phyloP scores from a whole-genome alignment of 1,284 basidiomycete species.

The Dichomitus squalens region DNA sequence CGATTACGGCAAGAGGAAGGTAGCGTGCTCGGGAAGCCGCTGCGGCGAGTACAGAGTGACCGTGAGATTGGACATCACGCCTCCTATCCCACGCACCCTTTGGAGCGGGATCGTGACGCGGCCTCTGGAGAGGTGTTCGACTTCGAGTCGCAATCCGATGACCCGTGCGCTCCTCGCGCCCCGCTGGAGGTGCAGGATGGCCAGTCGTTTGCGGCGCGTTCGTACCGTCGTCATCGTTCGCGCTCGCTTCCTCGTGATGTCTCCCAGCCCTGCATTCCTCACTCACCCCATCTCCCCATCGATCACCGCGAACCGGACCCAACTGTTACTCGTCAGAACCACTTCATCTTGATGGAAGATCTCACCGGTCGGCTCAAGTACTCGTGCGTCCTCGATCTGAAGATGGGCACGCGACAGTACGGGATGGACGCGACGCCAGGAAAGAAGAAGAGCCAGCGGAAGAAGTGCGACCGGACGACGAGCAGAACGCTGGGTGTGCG shows the following conservation, averaged over 20 bases:
- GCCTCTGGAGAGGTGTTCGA: slow-evolving; percentile 44
- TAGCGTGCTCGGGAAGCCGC: slow-evolving; percentile 35
- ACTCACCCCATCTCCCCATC: slow-evolving; percentile 20
- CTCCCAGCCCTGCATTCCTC: background rate
- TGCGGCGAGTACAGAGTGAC: slow-evolving; percentile 69
- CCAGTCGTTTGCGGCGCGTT: slow-evolving; percentile 28
- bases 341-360: slow-evolving; percentile 99
- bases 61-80: slow-evolving; percentile 22
- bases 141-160: slow-evolving; percentile 44
- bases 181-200: slow-evolving; percentile 12
- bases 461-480: slow-evolving; percentile 97
- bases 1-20: slow-evolving; percentile 33
- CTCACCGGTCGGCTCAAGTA: slow-evolving; percentile 92
- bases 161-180: background rate
- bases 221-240: slow-evolving; percentile 57
- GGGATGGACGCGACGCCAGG: slow-evolving; percentile 91
- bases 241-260: slow-evolving; percentile 41
- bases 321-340: slow-evolving; percentile 82
- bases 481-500: slow-evolving; percentile 89
- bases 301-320: slow-evolving; percentile 32
- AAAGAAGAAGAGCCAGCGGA: slow-evolving; percentile 97
- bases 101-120: slow-evolving; percentile 18
- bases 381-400: slow-evolving; percentile 96
- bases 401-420: slow-evolving; percentile 99
- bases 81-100: slow-evolving; percentile 19